phyloP scores from a whole-genome alignment of 495 filamentous ascomycete species.

The Penicillium canariense region DNA sequence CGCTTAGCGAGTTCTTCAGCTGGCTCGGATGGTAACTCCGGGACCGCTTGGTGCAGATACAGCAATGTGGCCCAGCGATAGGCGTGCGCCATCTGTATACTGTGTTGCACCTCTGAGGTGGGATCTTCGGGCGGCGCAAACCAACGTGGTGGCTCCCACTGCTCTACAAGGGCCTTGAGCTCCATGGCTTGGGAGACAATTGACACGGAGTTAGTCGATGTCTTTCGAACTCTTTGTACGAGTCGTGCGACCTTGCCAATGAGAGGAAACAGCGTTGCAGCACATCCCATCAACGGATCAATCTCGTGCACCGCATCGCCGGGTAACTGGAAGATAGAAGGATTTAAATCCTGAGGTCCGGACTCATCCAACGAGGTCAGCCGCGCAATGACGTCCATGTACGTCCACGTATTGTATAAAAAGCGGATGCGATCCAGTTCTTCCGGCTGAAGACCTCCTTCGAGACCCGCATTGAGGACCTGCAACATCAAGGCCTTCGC shows the following conservation, averaged over 20 bases:
- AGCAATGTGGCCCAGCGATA: conserved; percentile 75
- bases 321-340: conserved; percentile 38
- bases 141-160: conserved; percentile 58
- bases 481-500: conserved; percentile 64
- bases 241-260: conserved; percentile 69
- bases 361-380: conserved; percentile 66
- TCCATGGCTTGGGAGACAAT: conserved; percentile 66
- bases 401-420: conserved; percentile 75
- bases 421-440: conserved; percentile 62
- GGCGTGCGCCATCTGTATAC: conserved; percentile 69
- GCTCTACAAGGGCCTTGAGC: conserved; percentile 60
- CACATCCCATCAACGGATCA: conserved; percentile 76
- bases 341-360: conserved; percentile 53
- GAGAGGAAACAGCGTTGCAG: conserved; percentile 68
- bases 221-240: conserved; percentile 60
- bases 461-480: conserved; percentile 47
- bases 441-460: conserved; percentile 28
- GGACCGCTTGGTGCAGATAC: conserved; percentile 76
- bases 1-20: conserved; percentile 60
- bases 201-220: conserved; percentile 55
- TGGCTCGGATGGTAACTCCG: conserved; percentile 63
- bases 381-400: conserved; percentile 79
- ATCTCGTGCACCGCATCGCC: conserved; percentile 53
- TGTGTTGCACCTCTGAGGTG: conserved; percentile 61
- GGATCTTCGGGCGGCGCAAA: conserved; percentile 67